Base-by-base conservation (phyloP, 768 basidiomycete species). In the Postia placenta region DNA sequence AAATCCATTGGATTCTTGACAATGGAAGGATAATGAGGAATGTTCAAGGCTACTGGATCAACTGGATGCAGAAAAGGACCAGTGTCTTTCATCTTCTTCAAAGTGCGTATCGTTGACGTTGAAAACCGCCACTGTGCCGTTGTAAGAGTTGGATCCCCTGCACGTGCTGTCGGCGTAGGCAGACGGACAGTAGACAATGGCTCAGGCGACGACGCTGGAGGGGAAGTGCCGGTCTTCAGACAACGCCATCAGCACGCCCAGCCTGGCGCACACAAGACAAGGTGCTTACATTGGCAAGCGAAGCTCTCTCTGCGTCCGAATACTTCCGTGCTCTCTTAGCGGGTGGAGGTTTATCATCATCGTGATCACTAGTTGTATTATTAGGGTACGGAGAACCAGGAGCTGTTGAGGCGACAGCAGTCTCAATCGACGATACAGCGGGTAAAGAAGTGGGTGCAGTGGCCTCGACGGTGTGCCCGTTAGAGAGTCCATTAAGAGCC, bases 1-100 rank as follows among this genome's bases (percentile, higher is more conserved):
- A 99, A 77, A 64, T 98, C 96, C 91, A 97, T 97, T 0, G 96
- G 96, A 23, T 76, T 79, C 61, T 84, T 89, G 68, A 99, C 80
- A 62, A 98, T 81, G 39, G 75, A 75, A 28, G 79, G 79, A 60
- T 99, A 99, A 64, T 95, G 92, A 7, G 92, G 95, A 52, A 91
- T 81, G 52, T 80, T 81, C 57, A 92, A 72, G 6, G 81, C 85
- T 56, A 93, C 76, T 19, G 84, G 76, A 65, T 99, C 96, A 49
- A 99, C 96, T 17, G 96, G 93, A 43, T 74, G 74, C 45, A 86
- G 67, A 70, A 99, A 99, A 1, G 92, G 83, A 1, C 64, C 61
- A 0, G 91, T 81, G 47, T 95, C 91, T 64, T 90, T 91, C 62
- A 81, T 64, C 71, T 90, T 93, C 75, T 90, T 95, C 60, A 98